Percentiles rank a stretch among this genome's conserved stretches.
Evolutionary conservation across 2,329 filamentous ascomycete species (phyloP).

Genomic region (Dactylellina parvicollis): DNA sequence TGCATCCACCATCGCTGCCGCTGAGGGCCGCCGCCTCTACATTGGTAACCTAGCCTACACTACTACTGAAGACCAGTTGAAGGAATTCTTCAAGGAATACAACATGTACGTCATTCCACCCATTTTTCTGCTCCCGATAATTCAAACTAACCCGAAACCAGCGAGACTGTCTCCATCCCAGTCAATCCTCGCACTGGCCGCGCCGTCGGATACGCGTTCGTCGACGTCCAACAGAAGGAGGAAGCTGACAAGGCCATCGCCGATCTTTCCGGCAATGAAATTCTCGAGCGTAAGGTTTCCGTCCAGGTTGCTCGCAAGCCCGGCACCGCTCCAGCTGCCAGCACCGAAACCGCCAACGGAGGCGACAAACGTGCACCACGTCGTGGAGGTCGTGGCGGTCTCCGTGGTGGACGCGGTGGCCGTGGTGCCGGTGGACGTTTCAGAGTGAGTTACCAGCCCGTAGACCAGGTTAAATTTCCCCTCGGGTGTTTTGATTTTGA

Average conservation of each 20-base stretch:
- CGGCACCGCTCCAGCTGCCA: slow-evolving; percentile 74
- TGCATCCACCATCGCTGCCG: slow-evolving; percentile 94
- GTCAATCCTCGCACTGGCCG: slow-evolving; percentile 99
- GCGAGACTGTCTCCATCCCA: slow-evolving; percentile 98
- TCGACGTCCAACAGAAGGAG: slow-evolving; percentile 91
- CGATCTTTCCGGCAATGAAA: slow-evolving; percentile 96
- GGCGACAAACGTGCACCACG: slow-evolving; percentile 68
- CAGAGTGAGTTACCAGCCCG: slow-evolving; percentile 68
- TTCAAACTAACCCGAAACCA: slow-evolving; percentile 63
- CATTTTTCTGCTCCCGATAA: neutral
- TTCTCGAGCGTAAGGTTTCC: slow-evolving; percentile 98
- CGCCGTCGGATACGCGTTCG: slow-evolving; percentile 98
- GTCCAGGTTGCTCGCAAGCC: slow-evolving; percentile 98
- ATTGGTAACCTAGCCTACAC: slow-evolving; percentile 99
- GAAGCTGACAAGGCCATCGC: slow-evolving; percentile 96
- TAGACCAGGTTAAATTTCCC: no score
- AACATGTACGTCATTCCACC: slow-evolving; percentile 80
- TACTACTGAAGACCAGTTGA: slow-evolving; percentile 99
- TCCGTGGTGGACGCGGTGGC: slow-evolving; percentile 70
- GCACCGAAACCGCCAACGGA: slow-evolving; percentile 77
- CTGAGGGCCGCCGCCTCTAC: slow-evolving; percentile 98
- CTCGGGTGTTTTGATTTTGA: no score
- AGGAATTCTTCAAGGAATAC: slow-evolving; percentile 99
- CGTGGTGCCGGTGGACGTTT: slow-evolving; percentile 64
- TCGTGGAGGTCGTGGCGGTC: slow-evolving; percentile 69